Conservation (phyloP, 768 basidiomycete species). For the Suillus tomentosus region DNA sequence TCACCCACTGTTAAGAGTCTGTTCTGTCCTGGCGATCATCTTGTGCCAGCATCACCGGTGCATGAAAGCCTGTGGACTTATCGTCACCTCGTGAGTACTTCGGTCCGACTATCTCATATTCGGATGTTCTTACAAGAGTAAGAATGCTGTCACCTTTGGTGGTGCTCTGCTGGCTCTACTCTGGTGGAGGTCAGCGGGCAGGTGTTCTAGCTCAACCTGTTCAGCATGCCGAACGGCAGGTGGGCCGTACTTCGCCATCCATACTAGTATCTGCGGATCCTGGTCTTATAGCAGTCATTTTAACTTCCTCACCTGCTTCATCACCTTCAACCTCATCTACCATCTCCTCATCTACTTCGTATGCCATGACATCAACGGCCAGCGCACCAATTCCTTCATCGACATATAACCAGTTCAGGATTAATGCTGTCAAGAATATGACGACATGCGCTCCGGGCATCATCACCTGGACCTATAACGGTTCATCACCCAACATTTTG, state of each 20-base stretch:
- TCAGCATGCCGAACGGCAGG: constrained; percentile 6
- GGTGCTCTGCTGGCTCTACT: constrained; percentile 3
- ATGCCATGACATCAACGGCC: constrained; percentile 8
- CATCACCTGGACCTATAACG: constrained; percentile 44
- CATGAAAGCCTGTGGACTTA: background rate
- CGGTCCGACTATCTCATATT: constrained; percentile 3
- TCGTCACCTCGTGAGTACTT: background rate
- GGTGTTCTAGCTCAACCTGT: background rate
- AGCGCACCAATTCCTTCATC: constrained; percentile 13
- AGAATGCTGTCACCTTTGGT: constrained; percentile 1
- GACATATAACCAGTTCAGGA: constrained; percentile 21
- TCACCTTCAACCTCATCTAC: constrained; percentile 10
- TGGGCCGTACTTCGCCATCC: background rate
- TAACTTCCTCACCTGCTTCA: background rate
- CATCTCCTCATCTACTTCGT: constrained; percentile 12
- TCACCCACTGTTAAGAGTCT: too few relatives aligned
- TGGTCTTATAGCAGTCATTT: too few relatives aligned
- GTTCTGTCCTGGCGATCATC: background rate
- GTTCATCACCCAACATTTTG: constrained; percentile 29
- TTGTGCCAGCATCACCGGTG: background rate
- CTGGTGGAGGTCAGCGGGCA: background rate
- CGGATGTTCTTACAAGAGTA: background rate
- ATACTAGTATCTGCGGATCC: background rate
- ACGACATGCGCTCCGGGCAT: constrained; percentile 35
- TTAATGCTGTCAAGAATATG: constrained; percentile 32